Base-by-base conservation (phyloP, 2,329 filamentous ascomycete genomes). In the Teratosphaeria epicoccoides region DNA sequence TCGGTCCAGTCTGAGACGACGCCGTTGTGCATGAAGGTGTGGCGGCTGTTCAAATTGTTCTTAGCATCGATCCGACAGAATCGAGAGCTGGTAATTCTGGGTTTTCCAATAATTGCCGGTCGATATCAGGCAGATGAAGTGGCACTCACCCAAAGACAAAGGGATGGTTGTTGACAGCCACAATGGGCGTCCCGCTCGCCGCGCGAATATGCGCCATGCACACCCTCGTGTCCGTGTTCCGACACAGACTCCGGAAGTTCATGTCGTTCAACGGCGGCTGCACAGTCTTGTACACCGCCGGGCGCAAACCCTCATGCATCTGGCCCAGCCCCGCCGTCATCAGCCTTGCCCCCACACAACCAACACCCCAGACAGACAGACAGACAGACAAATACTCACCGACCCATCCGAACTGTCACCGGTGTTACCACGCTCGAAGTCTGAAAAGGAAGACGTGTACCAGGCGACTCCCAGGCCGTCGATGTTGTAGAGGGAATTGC, bases 11-110 rank as follows among this genome's bases (percentile, higher is more conserved):
- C 64, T 10, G 70, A 70, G 28, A 78, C 69, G 14, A 71, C 71
- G 1, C 77, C 77, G 58, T 79, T 79, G 66, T 80, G 77, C 77
- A 80, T 79, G 60, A 79, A 75, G 7, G 69, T 68, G 55, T 78
- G 74, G 33, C 76, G 67, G 12, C 33, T 40, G 33, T 12, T n/a
- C n/a, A 17, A 12, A 17, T 20, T n/a, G 14, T 20, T 40, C n/a
- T n/a, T n/a, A n/a, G n/a, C n/a, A n/a, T n/a, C n/a, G n/a, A n/a
- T n/a, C n/a, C n/a, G n/a, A n/a, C n/a, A n/a, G n/a, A n/a, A n/a
- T n/a, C n/a, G n/a, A n/a, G n/a, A n/a, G n/a, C n/a, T n/a, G n/a
- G n/a, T n/a, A n/a, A n/a, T n/a, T n/a, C n/a, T n/a, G n/a, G n/a
- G n/a, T n/a, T n/a, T n/a, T n/a, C n/a, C n/a, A n/a, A n/a, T n/a